Evolutionary conservation across 2,329 filamentous ascomycete species (phyloP).

Genomic region (Botrytis squamosa): DNA sequence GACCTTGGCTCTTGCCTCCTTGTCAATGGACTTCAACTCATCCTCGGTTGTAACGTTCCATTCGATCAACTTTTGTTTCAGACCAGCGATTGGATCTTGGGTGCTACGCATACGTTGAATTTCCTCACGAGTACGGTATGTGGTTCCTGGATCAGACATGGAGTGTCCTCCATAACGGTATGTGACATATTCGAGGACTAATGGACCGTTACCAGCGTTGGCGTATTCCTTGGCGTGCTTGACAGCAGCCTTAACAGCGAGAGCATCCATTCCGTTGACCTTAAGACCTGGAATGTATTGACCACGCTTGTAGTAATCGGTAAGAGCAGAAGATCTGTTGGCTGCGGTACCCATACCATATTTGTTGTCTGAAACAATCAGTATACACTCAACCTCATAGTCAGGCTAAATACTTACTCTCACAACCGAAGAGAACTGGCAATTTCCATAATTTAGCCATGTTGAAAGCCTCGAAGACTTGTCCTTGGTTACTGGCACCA

Average conservation of each 20-base stretch:
- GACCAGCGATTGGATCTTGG: slow-evolving; percentile 94
- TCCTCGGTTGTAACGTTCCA: slow-evolving; percentile 91
- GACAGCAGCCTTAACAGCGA: slow-evolving; percentile 95
- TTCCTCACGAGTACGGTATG: slow-evolving; percentile 98
- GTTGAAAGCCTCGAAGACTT: slow-evolving; percentile 99
- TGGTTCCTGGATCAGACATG: slow-evolving; percentile 99
- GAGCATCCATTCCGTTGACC: slow-evolving; percentile 99
- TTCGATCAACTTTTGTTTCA: slow-evolving; percentile 97
- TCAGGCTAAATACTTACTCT: slow-evolving; percentile 66
- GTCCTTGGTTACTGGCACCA: slow-evolving; percentile 97
- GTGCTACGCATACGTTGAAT: slow-evolving; percentile 99
- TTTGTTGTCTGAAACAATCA: slow-evolving; percentile 78
- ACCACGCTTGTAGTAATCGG: slow-evolving; percentile 99
- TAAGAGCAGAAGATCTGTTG: slow-evolving; percentile 88
- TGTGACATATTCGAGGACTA: slow-evolving; percentile 98
- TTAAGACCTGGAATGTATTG: slow-evolving; percentile 99
- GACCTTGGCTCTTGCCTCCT: slow-evolving; percentile 81
- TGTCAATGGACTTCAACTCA: slow-evolving; percentile 94
- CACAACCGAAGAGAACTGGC: slow-evolving; percentile 92
- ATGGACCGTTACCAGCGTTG: slow-evolving; percentile 77
- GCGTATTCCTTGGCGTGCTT: slow-evolving; percentile 91
- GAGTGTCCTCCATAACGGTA: slow-evolving; percentile 99
- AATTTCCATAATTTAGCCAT: slow-evolving; percentile 99
- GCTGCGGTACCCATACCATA: slow-evolving; percentile 99
- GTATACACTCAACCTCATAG: not conserved